These are phyloP conservation scores for Venturia asperata DNA, from an alignment of 2,329 filamentous ascomycete genomes.

Conservation along the genomic window DNA sequence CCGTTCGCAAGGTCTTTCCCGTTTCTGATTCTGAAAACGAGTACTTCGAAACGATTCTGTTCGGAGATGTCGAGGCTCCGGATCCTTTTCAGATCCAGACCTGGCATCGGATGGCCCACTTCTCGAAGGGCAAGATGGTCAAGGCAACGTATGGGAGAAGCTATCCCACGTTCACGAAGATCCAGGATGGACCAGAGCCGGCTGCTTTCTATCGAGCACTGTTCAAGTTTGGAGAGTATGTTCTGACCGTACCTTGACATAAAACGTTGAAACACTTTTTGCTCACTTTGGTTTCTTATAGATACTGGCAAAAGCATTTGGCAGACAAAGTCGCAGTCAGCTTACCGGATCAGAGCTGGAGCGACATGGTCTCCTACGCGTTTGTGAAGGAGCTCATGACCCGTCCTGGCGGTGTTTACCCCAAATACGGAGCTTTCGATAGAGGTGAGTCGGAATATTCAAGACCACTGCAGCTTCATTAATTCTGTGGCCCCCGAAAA, in stretches of 20 bases:
- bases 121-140: constrained; percentile 12
- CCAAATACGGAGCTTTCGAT: constrained; percentile 17
- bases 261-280: not conserved
- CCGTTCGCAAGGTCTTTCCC: constrained; percentile 16
- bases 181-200: not conserved
- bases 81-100: constrained; percentile 17
- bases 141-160: constrained; percentile 11
- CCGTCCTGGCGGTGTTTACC: constrained; percentile 17
- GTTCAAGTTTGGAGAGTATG: constrained; percentile 15
- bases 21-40: not conserved
- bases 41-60: constrained; percentile 14
- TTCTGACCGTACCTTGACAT: not conserved
- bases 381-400: constrained; percentile 19
- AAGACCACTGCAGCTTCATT: not conserved
- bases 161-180: constrained; percentile 2
- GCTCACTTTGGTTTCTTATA: not conserved
- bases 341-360: constrained; percentile 17
- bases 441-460: constrained; percentile 3
- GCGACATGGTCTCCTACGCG: constrained; percentile 16
- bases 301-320: constrained; percentile 19
- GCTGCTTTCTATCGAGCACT: constrained; percentile 16
- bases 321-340: constrained; percentile 6
- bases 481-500: not conserved
- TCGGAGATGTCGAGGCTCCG: constrained; percentile 17
- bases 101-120: constrained; percentile 15